A percentile compares a stretch with the other conserved stretches of the same genome.
phyloP scores from a whole-genome alignment of 2,329 filamentous ascomycete species.

The Xylariaceae sp. region DNA sequence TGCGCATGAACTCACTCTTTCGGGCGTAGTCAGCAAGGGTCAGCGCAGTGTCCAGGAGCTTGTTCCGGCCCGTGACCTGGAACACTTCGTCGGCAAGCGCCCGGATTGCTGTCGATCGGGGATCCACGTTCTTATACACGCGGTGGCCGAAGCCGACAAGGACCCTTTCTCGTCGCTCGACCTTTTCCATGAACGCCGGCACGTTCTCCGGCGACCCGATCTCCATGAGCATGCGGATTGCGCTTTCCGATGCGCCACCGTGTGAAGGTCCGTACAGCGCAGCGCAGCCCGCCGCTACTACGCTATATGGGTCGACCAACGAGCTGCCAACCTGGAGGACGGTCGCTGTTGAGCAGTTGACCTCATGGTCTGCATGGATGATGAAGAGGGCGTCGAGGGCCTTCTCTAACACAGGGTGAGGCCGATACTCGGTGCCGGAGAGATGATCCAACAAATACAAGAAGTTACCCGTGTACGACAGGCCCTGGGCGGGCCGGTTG shows the following conservation, averaged over 20 bases:
- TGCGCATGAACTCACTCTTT: constrained; percentile 47
- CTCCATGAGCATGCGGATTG: constrained; percentile 50
- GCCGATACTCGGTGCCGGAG: constrained; percentile 43
- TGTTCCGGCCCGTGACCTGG: constrained; percentile 47
- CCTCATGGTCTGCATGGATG: constrained; percentile 56
- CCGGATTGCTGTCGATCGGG: constrained; percentile 47
- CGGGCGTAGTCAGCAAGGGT: constrained; percentile 43
- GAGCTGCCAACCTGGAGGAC: constrained; percentile 54
- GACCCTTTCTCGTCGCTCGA: constrained; percentile 48
- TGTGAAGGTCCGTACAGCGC: constrained; percentile 55
- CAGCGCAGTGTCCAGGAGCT: constrained; percentile 47
- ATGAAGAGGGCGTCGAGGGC: constrained; percentile 52
- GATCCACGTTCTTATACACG: constrained; percentile 52
- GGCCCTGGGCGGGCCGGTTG: constrained; percentile 44
- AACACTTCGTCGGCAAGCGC: constrained; percentile 48
- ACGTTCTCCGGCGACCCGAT: constrained; percentile 50
- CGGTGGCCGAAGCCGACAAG: constrained; percentile 55
- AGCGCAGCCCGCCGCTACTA: constrained; percentile 49
- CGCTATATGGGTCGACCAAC: constrained; percentile 52
- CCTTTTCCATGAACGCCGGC: constrained; percentile 45
- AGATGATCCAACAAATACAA: constrained; percentile 52
- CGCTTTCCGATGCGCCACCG: constrained; percentile 56
- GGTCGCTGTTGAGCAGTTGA: constrained; percentile 54
- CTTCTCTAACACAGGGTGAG: constrained; percentile 47
- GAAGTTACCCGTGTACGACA: constrained; percentile 53